phyloP scores from a whole-genome alignment of 2,329 filamentous ascomycete genomes.

The Sarocladium kiliense region DNA sequence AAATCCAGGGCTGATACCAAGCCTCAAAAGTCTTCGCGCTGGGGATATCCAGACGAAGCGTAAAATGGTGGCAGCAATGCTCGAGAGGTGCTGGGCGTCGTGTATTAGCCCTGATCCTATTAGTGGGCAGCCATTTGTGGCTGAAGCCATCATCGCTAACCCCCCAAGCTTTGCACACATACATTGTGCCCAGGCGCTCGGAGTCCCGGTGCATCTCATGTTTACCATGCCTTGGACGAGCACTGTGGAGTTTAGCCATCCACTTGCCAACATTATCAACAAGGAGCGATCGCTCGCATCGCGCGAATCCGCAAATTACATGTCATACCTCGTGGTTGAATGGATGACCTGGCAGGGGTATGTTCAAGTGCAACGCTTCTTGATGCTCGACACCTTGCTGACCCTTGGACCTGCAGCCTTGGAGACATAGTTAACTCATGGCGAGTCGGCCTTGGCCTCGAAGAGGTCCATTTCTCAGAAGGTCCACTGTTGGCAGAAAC shows the following conservation, averaged over 20 bases:
- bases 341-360: constrained; percentile 72
- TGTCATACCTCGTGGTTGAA: constrained; percentile 67
- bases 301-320: constrained; percentile 50
- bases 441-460: constrained; percentile 58
- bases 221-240: constrained; percentile 70
- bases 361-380: not conserved
- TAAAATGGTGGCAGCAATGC: constrained; percentile 19
- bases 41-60: constrained; percentile 23
- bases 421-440: not conserved
- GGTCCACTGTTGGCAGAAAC: constrained; percentile 65
- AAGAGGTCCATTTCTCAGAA: constrained; percentile 64
- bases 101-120: constrained; percentile 10
- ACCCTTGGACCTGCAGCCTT: too few species aligned
- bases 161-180: constrained; percentile 44
- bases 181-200: constrained; percentile 39
- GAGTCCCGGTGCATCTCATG: constrained; percentile 41
- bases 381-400: too few species aligned
- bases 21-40: constrained; percentile 18
- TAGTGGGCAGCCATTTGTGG: constrained; percentile 34
- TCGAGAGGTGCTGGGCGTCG: constrained; percentile 19
- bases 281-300: constrained; percentile 39
- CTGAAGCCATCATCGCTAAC: constrained; percentile 46
- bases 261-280: constrained; percentile 65
- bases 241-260: constrained; percentile 68
- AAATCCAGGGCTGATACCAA: constrained; percentile 22